Conservation (phyloP, 208 protist species). For the Crithidia brevicula region DNA sequence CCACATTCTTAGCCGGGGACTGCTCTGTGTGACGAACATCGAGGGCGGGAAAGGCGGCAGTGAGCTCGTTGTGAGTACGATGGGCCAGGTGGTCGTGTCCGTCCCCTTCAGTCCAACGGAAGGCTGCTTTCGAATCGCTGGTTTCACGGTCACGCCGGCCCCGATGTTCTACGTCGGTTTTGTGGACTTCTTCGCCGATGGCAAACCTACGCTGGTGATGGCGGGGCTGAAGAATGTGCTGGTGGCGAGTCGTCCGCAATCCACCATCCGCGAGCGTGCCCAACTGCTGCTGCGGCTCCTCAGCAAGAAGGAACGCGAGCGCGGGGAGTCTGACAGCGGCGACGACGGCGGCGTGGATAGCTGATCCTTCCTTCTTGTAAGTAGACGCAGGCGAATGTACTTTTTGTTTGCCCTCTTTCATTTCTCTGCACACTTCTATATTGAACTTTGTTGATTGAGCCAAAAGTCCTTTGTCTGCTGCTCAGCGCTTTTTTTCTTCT, state of each 20-base stretch:
- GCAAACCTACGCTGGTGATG: conserved; percentile 67
- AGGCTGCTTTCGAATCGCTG: conserved; percentile 61
- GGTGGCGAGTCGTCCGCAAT: conserved; percentile 52
- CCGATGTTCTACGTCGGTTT: conserved; percentile 81
- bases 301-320: conserved; percentile 27
- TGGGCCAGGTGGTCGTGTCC: conserved; percentile 74
- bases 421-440: too few species aligned
- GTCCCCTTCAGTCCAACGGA: conserved; percentile 57
- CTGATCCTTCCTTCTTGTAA: too few species aligned
- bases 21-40: conserved; percentile 50
- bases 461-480: too few species aligned
- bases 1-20: conserved; percentile 77
- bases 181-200: conserved; percentile 76
- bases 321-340: conserved; percentile 7
- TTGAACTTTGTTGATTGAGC: too few species aligned
- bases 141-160: conserved; percentile 61
- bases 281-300: conserved; percentile 61
- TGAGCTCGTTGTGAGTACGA: conserved; percentile 80
- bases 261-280: conserved; percentile 40
- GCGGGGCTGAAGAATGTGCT: conserved; percentile 74
- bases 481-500: too few species aligned
- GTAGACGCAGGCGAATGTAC: too few species aligned
- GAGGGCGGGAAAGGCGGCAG: conserved; percentile 26
- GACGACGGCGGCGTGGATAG: conserved; percentile 4
- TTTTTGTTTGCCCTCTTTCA: neutral